Evolutionary conservation across 192 early-diverging fungal species (phyloP).

Genomic region (Coemansia sp.): DNA sequence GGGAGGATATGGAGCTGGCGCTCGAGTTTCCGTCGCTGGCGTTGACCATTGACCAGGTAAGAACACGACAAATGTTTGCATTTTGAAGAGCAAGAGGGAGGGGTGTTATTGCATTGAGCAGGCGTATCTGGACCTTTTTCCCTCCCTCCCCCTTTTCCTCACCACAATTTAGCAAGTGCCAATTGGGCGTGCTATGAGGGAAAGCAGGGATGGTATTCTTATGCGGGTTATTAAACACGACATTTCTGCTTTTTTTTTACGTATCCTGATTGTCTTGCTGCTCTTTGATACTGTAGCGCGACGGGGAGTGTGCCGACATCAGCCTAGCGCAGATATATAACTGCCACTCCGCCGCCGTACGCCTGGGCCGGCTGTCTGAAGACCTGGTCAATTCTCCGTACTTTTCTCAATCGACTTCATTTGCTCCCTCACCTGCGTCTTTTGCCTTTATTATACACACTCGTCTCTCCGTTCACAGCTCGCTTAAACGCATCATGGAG

Average conservation of each 20-base stretch:
- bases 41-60: constrained; percentile 50
- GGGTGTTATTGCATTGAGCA: background rate
- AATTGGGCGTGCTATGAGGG: background rate
- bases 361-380: constrained; percentile 31
- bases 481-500: constrained; percentile 42
- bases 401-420: constrained; percentile 15
- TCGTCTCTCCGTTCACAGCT: constrained; percentile 21
- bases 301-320: constrained; percentile 27
- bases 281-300: constrained; percentile 35
- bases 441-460: constrained; percentile 50
- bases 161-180: background rate
- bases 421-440: constrained; percentile 27
- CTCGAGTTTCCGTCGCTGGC: constrained; percentile 51
- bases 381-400: constrained; percentile 44
- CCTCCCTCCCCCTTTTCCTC: background rate
- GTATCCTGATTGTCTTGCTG: background rate
- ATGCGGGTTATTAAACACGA: constrained; percentile 3
- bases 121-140: background rate
- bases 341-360: constrained; percentile 40
- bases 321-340: constrained; percentile 46
- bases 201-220: constrained; percentile 1
- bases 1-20: constrained; percentile 30
- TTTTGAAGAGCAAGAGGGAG: background rate
- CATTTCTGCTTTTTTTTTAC: background rate
- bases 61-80: background rate